phyloP scores from a whole-genome alignment of 345 rosid species.

The Arabis hirsuta region DNA sequence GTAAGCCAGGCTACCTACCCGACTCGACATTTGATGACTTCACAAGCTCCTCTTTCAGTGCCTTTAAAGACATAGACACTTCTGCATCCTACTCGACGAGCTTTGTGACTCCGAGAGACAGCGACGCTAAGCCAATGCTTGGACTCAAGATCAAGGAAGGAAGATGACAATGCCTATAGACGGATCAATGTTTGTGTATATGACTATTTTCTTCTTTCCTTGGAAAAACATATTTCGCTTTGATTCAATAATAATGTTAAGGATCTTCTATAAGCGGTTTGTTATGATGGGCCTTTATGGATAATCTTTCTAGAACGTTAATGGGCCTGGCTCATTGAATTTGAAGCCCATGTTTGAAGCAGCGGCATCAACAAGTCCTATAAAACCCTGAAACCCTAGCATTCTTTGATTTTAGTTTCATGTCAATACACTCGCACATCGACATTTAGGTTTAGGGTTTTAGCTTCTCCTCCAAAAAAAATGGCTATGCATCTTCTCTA shows the following conservation, averaged over 20 bases:
- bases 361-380: slow-evolving; percentile 4
- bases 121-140: slow-evolving; percentile 30
- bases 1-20: slow-evolving; percentile 59
- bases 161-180: slow-evolving; percentile 14
- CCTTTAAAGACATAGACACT: background rate
- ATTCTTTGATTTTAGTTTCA: background rate
- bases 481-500: slow-evolving; percentile 64
- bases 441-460: slow-evolving; percentile 34
- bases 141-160: slow-evolving; percentile 35
- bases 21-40: slow-evolving; percentile 56
- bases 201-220: background rate
- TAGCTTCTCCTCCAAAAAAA: slow-evolving; percentile 24
- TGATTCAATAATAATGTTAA: background rate
- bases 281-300: background rate
- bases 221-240: no score
- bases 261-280: no score
- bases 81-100: slow-evolving; percentile 19
- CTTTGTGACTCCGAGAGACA: slow-evolving; percentile 14
- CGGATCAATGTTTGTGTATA: background rate
- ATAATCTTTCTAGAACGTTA: slow-evolving; percentile 38
- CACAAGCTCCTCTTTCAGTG: slow-evolving; percentile 43
- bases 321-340: slow-evolving; percentile 16
- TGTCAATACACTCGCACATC: background rate
- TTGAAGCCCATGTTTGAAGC: background rate
- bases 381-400: slow-evolving; percentile 36